Conservation (phyloP, 2,329 filamentous ascomycete genomes). For the Boeremia lycopersici region DNA sequence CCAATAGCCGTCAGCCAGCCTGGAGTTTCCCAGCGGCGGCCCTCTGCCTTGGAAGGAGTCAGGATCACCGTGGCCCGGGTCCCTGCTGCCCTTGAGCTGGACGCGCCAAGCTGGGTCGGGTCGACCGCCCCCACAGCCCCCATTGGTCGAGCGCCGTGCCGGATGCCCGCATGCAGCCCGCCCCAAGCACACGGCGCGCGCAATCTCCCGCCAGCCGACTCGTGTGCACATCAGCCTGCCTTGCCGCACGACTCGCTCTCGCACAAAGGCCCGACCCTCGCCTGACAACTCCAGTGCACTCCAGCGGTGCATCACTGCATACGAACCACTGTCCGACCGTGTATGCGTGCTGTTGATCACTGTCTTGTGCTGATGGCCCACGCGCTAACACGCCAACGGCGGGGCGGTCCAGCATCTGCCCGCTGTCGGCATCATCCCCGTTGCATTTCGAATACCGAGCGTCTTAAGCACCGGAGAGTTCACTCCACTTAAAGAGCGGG, state of each 20-base stretch:
- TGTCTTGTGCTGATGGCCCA: no score
- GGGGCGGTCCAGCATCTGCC: neutral
- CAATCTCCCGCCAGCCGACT: slow-evolving; percentile 4
- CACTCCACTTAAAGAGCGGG: neutral
- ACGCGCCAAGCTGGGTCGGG: slow-evolving; percentile 2
- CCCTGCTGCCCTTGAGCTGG: slow-evolving; percentile 7
- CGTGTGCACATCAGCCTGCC: slow-evolving; percentile 1
- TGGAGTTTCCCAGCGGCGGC: slow-evolving; percentile 1
- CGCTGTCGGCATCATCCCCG: slow-evolving; percentile 3
- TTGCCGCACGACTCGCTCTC: neutral
- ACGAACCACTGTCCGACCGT: neutral
- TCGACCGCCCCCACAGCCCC: neutral
- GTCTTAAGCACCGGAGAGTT: neutral
- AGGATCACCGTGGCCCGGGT: neutral
- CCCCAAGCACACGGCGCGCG: slow-evolving; percentile 10
- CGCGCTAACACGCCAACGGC: neutral
- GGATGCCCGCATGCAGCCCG: slow-evolving; percentile 1
- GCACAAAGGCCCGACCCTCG: neutral
- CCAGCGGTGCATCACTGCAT: neutral
- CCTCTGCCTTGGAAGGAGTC: slow-evolving; percentile 1
- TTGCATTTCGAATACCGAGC: neutral
- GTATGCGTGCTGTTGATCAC: neutral
- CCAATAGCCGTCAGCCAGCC: slow-evolving; percentile 11
- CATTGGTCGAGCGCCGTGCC: neutral
- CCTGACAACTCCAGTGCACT: neutral